Percentiles rank a stretch among this genome's conserved stretches.
phyloP scores from a whole-genome alignment of 2,329 filamentous ascomycete genomes.

The Ophiobolus disseminans region DNA sequence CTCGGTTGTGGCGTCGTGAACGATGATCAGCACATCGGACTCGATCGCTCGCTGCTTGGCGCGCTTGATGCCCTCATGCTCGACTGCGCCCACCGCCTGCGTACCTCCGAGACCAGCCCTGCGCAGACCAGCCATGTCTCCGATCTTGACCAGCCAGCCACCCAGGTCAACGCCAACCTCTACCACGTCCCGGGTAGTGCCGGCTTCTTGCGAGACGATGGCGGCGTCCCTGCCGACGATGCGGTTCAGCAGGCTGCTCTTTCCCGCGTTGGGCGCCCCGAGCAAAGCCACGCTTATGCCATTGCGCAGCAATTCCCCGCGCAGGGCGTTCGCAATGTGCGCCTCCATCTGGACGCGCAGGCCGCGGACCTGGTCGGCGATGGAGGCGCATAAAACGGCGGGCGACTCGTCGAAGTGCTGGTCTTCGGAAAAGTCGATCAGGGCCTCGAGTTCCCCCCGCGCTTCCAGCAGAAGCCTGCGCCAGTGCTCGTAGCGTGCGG shows the following conservation, averaged over 20 bases:
- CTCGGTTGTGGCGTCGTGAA: conserved; percentile 73
- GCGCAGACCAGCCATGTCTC: conserved; percentile 90
- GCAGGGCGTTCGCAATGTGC: conserved; percentile 78
- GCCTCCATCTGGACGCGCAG: conserved; percentile 69
- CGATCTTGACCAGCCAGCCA: conserved; percentile 91
- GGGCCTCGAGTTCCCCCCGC: conserved; percentile 87
- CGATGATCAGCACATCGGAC: conserved; percentile 83
- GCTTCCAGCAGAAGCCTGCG: conserved; percentile 77
- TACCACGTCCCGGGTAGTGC: conserved; percentile 92
- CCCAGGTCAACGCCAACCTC: conserved; percentile 89
- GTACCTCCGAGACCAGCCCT: conserved; percentile 49
- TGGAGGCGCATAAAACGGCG: conserved; percentile 71
- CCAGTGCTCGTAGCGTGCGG: conserved; percentile 83
- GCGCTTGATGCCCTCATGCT: conserved; percentile 87
- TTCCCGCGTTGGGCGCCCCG: conserved; percentile 92
- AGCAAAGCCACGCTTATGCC: conserved; percentile 87
- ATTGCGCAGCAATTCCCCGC: conserved; percentile 81
- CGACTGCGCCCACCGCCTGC: conserved; percentile 71
- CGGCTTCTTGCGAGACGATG: conserved; percentile 91
- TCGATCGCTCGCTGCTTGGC: conserved; percentile 81
- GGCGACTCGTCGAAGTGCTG: conserved; percentile 95
- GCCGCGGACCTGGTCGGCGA: conserved; percentile 67
- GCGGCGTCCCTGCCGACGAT: conserved; percentile 92
- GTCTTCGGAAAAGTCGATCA: conserved; percentile 97
- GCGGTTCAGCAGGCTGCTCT: conserved; percentile 90